These are phyloP conservation scores for Antarctomyces pellizariae DNA, from an alignment of 495 filamentous ascomycete genomes.

Conservation along the genomic window DNA sequence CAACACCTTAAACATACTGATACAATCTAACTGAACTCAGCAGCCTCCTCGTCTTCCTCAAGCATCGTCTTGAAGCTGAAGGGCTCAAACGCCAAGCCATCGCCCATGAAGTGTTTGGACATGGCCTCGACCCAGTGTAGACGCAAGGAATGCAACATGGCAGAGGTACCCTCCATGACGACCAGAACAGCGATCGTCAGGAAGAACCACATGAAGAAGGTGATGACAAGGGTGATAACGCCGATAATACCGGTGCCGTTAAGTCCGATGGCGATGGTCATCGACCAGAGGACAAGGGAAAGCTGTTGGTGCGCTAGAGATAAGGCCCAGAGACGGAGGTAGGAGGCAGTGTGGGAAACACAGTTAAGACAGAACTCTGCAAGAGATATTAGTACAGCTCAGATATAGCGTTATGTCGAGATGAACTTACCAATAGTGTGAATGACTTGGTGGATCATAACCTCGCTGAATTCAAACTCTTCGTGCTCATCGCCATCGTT, in stretches of 20 bases:
- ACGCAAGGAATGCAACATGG: conserved; percentile 83
- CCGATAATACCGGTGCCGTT: conserved; percentile 37
- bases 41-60: conserved; percentile 46
- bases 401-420: conserved; percentile 1
- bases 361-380: conserved; percentile 96
- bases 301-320: conserved; percentile 96
- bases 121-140: conserved; percentile 99
- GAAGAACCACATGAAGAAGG: conserved; percentile 73
- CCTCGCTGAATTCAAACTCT: conserved; percentile 87
- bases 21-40: neutral
- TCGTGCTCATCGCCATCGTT: conserved; percentile 60
- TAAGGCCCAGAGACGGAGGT: conserved; percentile 93
- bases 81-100: conserved; percentile 72
- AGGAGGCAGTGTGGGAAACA: conserved; percentile 95
- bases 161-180: conserved; percentile 69
- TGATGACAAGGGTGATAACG: conserved; percentile 52
- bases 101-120: conserved; percentile 97
- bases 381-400: conserved; percentile 3
- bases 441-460: conserved; percentile 98
- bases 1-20: too few species aligned
- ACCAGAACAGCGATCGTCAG: conserved; percentile 31
- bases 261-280: conserved; percentile 72
- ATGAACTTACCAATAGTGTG: conserved; percentile 70
- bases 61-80: conserved; percentile 77
- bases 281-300: conserved; percentile 83